phyloP scores from a whole-genome alignment of 2,329 filamentous ascomycete genomes.

The Cryphonectria parasitica region DNA sequence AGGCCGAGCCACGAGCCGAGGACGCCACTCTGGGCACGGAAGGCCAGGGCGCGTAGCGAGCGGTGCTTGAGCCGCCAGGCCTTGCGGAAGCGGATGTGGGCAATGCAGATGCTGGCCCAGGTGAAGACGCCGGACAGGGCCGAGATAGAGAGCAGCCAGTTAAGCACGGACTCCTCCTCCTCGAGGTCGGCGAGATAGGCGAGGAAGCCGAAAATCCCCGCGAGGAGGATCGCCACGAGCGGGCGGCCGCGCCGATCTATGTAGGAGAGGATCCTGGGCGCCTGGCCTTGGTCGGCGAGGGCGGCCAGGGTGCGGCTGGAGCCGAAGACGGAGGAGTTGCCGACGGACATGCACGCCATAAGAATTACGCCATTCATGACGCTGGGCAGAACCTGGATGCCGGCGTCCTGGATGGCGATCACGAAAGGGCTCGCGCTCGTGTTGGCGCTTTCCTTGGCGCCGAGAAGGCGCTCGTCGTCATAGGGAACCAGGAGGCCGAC shows the following conservation, averaged over 20 bases:
- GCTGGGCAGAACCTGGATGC: conserved; percentile 78
- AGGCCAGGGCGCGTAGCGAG: conserved; percentile 77
- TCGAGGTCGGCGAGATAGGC: conserved; percentile 73
- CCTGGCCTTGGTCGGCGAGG: conserved; percentile 84
- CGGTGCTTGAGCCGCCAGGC: conserved; percentile 76
- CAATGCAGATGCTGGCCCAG: conserved; percentile 84
- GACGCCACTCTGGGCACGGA: conserved; percentile 77
- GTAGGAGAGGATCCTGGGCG: conserved; percentile 76
- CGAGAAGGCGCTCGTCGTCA: conserved; percentile 65
- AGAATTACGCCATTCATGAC: conserved; percentile 97
- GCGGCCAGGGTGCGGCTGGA: conserved; percentile 89
- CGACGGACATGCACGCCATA: conserved; percentile 85
- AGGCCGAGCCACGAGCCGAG: conserved; percentile 82
- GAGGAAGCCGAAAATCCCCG: conserved; percentile 72
- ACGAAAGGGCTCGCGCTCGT: conserved; percentile 73
- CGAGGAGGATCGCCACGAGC: conserved; percentile 70
- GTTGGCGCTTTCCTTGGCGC: conserved; percentile 47
- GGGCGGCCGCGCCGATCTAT: conserved; percentile 83
- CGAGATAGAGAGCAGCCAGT: conserved; percentile 79
- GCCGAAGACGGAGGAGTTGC: conserved; percentile 90
- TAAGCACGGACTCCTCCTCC: conserved; percentile 66
- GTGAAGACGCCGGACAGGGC: conserved; percentile 77
- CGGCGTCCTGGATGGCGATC: conserved; percentile 84
- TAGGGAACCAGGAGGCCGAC: conserved; percentile 84
- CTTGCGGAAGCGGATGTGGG: conserved; percentile 86